Conservation (phyloP, 208 protist species). For the Trypanosoma scelopori region DNA sequence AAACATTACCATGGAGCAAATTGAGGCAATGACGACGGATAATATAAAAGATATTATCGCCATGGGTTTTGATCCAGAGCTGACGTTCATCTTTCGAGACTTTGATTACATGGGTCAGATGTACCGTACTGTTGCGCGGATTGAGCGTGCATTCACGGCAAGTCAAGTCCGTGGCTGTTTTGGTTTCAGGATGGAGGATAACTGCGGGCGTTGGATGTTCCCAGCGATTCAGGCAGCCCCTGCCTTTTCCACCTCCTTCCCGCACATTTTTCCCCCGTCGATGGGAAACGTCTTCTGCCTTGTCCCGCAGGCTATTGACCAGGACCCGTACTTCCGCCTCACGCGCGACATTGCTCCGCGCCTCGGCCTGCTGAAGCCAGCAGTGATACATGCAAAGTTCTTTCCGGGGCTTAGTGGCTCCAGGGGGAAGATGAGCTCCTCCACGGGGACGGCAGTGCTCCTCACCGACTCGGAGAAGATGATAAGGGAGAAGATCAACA, state of each 20-base stretch:
- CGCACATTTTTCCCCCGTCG: constrained; percentile 93
- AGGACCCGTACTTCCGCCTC: constrained; percentile 99
- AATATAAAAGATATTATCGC: constrained; percentile 99
- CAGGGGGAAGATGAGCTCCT: constrained; percentile 98
- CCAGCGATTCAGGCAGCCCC: constrained; percentile 98
- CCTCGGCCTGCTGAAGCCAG: constrained; percentile 96
- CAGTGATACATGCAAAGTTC: constrained; percentile 98
- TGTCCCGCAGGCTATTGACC: constrained; percentile 98
- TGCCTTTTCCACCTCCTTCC: constrained; percentile 96
- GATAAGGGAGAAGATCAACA: constrained; percentile 96
- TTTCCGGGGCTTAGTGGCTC: constrained; percentile 97
- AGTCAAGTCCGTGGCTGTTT: constrained; percentile 96
- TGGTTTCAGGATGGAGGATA: constrained; percentile 95
- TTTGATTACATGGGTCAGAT: constrained; percentile 96
- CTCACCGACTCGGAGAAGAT: constrained; percentile 97
- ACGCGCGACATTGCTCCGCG: constrained; percentile 97
- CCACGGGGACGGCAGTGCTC: constrained; percentile 92
- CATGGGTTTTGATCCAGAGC: constrained; percentile 97
- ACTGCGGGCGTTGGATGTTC: constrained; percentile 98
- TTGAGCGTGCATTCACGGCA: constrained; percentile 95
- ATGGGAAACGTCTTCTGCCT: constrained; percentile 96
- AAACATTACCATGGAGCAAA: constrained; percentile 93
- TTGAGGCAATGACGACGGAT: constrained; percentile 92
- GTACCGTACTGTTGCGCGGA: constrained; percentile 96
- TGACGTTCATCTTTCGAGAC: constrained; percentile 99